Conservation (phyloP, 179 eudicot species). For the Sideroxylon spinosum region DNA sequence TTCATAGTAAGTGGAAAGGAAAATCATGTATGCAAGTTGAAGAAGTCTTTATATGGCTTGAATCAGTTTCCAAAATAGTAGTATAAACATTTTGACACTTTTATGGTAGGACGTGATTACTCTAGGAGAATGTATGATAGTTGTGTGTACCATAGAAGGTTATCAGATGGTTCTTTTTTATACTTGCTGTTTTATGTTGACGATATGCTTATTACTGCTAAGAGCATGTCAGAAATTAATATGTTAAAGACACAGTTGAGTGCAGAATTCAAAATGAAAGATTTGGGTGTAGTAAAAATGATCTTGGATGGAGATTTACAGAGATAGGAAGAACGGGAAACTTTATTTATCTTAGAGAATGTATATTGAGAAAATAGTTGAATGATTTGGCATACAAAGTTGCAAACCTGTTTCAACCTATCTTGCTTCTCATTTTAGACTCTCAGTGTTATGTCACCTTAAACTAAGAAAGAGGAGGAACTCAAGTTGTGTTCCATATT, state of each 20-base stretch:
- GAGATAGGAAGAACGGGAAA: neutral
- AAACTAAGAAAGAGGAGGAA: neutral
- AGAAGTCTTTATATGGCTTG: neutral
- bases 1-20: neutral
- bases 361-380: neutral
- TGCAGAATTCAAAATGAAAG: neutral
- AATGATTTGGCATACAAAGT: neutral
- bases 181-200: neutral
- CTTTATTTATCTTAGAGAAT: neutral
- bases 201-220: neutral
- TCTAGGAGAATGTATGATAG: neutral
- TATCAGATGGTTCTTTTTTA: neutral
- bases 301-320: neutral
- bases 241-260: neutral
- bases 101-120: too few relatives aligned
- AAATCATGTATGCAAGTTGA: too few relatives aligned
- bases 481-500: neutral
- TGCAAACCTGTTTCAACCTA: neutral
- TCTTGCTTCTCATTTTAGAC: neutral
- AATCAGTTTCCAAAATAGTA: neutral
- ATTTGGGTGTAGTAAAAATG: neutral
- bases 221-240: neutral
- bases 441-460: neutral
- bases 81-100: neutral
- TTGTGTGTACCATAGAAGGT: neutral